Percentiles rank a stretch among this genome's conserved stretches.
phyloP scores from a whole-genome alignment of 495 filamentous ascomycete genomes.

The Daldinia decipiens region DNA sequence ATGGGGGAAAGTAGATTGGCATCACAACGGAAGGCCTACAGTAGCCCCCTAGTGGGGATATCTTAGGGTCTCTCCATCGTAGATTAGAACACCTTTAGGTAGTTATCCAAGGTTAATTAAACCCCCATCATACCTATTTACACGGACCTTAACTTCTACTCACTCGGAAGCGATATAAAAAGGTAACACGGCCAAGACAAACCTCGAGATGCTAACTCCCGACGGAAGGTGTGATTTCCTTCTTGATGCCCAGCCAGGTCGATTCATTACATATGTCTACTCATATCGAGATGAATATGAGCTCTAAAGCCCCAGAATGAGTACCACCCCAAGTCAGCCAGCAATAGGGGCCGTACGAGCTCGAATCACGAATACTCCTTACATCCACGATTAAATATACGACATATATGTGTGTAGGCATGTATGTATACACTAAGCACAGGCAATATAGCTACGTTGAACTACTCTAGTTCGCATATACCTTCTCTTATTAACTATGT shows the following conservation, averaged over 20 bases:
- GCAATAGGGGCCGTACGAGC: conserved; percentile 2
- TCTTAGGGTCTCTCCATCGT: background rate
- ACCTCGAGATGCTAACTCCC: conserved; percentile 30
- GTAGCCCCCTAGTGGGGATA: conserved; percentile 2
- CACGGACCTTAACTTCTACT: background rate
- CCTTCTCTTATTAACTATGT: background rate
- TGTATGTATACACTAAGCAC: conserved; percentile 38
- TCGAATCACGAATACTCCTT: conserved; percentile 14
- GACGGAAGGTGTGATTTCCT: conserved; percentile 39
- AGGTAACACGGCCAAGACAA: conserved; percentile 22
- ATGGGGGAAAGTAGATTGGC: conserved; percentile 16
- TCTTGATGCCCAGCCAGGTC: background rate
- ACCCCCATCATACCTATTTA: background rate
- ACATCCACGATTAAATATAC: conserved; percentile 7
- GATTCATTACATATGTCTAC: background rate
- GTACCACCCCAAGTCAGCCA: background rate
- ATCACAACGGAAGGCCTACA: conserved; percentile 12
- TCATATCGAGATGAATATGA: conserved; percentile 16
- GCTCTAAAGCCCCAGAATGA: conserved; percentile 10
- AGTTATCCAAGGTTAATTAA: conserved; percentile 11
- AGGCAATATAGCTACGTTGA: background rate
- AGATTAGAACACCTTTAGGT: conserved; percentile 8
- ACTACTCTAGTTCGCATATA: background rate
- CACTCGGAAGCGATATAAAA: conserved; percentile 10
- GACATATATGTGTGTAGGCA: conserved; percentile 1